phyloP scores from a whole-genome alignment of 805 yeast species.

The Suhomyces sp. region DNA sequence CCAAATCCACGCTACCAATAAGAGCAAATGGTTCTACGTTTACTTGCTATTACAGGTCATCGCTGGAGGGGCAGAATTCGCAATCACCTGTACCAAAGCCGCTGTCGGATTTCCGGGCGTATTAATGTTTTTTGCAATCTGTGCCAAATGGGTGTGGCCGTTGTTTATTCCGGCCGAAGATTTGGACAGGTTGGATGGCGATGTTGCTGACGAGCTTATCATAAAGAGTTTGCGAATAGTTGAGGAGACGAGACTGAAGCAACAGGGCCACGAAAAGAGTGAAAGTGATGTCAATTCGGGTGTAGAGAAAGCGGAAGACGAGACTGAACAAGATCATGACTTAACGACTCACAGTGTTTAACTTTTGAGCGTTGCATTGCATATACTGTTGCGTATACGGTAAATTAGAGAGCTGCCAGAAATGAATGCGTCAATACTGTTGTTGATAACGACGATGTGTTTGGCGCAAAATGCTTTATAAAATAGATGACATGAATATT shows the following conservation, averaged over 20 bases:
- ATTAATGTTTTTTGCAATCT: conserved; percentile 62
- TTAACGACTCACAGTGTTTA: neutral
- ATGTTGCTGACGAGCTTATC: conserved; percentile 56
- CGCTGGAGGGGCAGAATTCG: conserved; percentile 79
- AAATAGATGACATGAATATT: neutral
- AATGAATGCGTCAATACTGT: neutral
- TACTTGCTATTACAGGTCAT: conserved; percentile 58
- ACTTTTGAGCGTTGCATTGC: neutral
- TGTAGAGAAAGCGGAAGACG: neutral
- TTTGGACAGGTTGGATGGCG: conserved; percentile 61
- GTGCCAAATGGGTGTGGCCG: conserved; percentile 61
- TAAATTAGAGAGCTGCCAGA: too few species aligned
- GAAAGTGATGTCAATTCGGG: neutral
- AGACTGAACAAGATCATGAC: neutral
- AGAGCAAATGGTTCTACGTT: conserved; percentile 48
- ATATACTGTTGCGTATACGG: neutral
- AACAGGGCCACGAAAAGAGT: neutral
- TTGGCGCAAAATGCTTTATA: neutral
- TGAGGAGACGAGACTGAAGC: conserved; percentile 6
- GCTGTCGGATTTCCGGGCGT: conserved; percentile 96
- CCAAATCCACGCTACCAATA: conserved; percentile 26
- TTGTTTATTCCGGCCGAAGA: conserved; percentile 59
- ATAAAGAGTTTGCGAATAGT: conserved; percentile 40
- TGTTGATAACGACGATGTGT: neutral
- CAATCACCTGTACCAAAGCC: conserved; percentile 79